Evolutionary conservation across 2,329 filamentous ascomycete genomes (phyloP).

Genomic region (Fusarium sp.): DNA sequence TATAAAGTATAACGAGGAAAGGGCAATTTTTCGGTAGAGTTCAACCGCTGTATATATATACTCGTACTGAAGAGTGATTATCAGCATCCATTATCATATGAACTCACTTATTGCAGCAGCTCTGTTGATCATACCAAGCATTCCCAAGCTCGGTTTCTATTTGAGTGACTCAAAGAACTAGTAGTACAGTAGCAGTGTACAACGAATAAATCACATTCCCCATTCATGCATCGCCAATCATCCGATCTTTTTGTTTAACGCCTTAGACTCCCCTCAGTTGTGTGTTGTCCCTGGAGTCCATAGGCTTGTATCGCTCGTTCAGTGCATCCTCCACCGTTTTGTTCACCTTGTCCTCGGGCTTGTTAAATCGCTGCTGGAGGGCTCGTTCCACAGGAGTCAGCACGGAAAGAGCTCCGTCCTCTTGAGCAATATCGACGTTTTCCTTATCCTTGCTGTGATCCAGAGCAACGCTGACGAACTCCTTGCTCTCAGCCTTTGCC

Average conservation of each 20-base stretch:
- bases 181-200: constrained; percentile 49
- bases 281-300: constrained; percentile 60
- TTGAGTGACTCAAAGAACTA: constrained; percentile 45
- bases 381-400: constrained; percentile 61
- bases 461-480: constrained; percentile 34
- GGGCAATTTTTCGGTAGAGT: neutral
- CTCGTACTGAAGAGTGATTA: constrained; percentile 14
- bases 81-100: constrained; percentile 8
- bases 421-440: constrained; percentile 50
- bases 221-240: constrained; percentile 25
- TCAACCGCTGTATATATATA: constrained; percentile 17
- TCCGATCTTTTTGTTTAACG: constrained; percentile 18
- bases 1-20: neutral
- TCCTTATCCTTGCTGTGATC: constrained; percentile 52
- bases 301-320: constrained; percentile 65
- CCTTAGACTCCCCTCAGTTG: constrained; percentile 55
- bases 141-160: constrained; percentile 42
- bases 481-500: constrained; percentile 47
- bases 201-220: constrained; percentile 36
- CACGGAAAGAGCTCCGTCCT: constrained; percentile 49
- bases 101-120: constrained; percentile 13
- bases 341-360: constrained; percentile 53
- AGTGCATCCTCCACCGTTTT: constrained; percentile 66
- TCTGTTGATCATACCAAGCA: constrained; percentile 32
- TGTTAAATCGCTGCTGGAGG: constrained; percentile 64